Conservation (phyloP, 768 basidiomycete species). For the Mycena capillaripes region DNA sequence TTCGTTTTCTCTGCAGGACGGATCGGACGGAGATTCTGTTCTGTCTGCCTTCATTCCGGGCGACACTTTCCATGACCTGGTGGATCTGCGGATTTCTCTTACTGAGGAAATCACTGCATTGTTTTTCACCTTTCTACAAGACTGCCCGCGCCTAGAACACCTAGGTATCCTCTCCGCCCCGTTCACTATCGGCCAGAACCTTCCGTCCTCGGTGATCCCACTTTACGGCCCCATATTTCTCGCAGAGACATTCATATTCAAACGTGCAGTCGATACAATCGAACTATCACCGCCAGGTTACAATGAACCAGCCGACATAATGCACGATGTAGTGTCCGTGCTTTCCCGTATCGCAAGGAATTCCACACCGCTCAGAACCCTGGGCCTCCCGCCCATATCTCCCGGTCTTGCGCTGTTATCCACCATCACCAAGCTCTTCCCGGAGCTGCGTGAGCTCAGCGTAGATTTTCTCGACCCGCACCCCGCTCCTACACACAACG, state of each 20-base stretch:
- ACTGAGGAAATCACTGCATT: background rate
- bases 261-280: background rate
- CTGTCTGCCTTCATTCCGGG: background rate
- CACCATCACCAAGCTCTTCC: background rate
- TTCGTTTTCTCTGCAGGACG: background rate
- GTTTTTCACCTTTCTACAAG: background rate
- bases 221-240: background rate
- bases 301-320: background rate
- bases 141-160: background rate
- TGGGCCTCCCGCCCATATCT: background rate
- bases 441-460: background rate
- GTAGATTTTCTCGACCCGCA: background rate
- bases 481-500: background rate
- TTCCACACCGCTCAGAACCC: background rate
- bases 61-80: background rate
- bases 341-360: background rate
- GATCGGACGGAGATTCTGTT: background rate
- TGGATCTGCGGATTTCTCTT: background rate
- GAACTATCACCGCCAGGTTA: background rate
- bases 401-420: background rate
- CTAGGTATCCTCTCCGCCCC: background rate
- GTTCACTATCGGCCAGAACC: background rate
- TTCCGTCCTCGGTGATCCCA: background rate
- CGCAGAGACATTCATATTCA: background rate
- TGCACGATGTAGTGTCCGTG: background rate